Base-by-base conservation (phyloP, 805 yeast genomes). In the Nakazawaea pomicola region DNA sequence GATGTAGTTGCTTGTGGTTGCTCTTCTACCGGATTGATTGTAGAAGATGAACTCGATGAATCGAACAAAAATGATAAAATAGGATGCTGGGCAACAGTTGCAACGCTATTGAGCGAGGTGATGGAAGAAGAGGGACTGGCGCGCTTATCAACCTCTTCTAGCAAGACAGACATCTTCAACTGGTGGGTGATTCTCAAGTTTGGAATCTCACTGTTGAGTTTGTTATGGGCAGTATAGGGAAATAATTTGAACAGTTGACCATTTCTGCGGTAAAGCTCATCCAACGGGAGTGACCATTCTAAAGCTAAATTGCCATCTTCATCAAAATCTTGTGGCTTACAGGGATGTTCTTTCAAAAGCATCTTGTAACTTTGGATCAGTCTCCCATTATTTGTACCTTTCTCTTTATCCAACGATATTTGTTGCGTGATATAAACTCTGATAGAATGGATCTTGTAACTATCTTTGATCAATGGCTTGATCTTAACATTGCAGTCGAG, bases 351-450 rank as follows among this genome's bases (percentile, higher is more conserved):
- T 15, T 27, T 21, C n/a, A 55, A 37, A 6, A 50, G 48, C 4
- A 50, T 46, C 35, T 44, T 48, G 30, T 54, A 56, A 17, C 24
- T 39, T 11, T 23, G 33, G 9, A 11, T 33, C 18, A 29, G 19
- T 19, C 9, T 23, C 4, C 12, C 34, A 29, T 20, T 10, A 2
- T 11, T 33, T 24, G n/a, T 29, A 16, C 15, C 18, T 14, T 38
- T 19, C 29, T 33, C 37, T 10, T 31, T 29, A 11, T 45, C 33
- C 35, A 54, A 52, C 7, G 41, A 40, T 10, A 58, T 45, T 6
- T 44, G 41, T 47, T 61, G 65, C 12, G 45, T 35, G 7, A 61
- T 44, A 4, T 32, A 36, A 12, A 58, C 44, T 21, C 43, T 55
- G 9, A 61, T 31, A 1, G 47, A 42, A 29, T 50, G 53, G 1